phyloP scores from a whole-genome alignment of 1,284 basidiomycete genomes.

The Inonotus hispidus region DNA sequence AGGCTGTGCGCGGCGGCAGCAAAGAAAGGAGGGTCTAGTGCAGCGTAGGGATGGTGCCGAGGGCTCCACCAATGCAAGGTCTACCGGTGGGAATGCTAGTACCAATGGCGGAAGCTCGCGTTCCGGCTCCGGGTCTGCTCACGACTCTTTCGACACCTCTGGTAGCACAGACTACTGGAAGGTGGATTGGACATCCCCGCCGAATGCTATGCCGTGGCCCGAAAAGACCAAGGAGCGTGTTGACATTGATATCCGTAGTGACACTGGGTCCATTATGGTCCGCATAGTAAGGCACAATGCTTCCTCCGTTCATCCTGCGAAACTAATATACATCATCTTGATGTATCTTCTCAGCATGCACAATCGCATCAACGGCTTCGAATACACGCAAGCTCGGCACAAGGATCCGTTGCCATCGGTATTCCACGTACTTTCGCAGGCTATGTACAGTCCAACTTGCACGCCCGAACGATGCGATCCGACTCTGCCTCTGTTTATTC shows the following conservation, averaged over 20 bases:
- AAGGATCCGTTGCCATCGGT: conserved; percentile 10
- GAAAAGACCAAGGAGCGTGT: not conserved
- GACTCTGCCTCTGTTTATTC: not conserved
- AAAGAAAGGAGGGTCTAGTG: not conserved
- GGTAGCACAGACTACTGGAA: conserved; percentile 13
- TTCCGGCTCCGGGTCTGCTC: not conserved
- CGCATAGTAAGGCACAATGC: conserved; percentile 8
- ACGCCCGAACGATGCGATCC: not conserved
- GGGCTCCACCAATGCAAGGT: not conserved
- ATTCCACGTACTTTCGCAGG: conserved; percentile 15
- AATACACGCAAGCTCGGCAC: conserved; percentile 5
- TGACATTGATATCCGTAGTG: conserved; percentile 9
- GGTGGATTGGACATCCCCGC: conserved; percentile 10
- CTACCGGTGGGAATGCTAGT: not conserved
- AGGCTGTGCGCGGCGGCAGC: not conserved
- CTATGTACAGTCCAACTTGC: not conserved
- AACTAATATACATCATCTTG: not conserved
- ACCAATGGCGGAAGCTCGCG: not conserved
- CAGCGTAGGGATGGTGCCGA: not conserved
- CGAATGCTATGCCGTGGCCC: not conserved
- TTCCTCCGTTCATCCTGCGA: not conserved
- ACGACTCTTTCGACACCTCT: not conserved
- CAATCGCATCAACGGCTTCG: conserved; percentile 14
- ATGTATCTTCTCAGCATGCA: conserved; percentile 3
- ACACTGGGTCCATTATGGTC: conserved; percentile 6